Evolutionary conservation across 2,329 filamentous ascomycete species (phyloP).

Genomic region (Hypomyces rosellus): DNA sequence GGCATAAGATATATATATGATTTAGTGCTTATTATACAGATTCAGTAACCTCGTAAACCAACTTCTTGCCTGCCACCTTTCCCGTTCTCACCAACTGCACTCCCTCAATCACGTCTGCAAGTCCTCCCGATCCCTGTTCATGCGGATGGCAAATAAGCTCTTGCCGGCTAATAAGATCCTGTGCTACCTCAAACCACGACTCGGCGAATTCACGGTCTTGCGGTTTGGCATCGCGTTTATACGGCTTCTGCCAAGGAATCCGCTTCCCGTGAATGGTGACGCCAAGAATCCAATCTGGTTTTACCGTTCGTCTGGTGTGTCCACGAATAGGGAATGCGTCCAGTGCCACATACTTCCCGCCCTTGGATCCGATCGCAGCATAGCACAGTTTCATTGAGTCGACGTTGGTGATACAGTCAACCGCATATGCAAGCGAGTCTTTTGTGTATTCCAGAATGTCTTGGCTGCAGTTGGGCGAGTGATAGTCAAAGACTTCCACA

Average conservation of each 20-base stretch:
- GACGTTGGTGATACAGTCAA: conserved; percentile 28
- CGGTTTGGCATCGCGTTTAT: background rate
- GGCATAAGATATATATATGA: too few species aligned
- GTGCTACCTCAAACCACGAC: background rate
- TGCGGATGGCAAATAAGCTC: background rate
- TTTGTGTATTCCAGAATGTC: conserved; percentile 19
- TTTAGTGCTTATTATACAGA: too few species aligned
- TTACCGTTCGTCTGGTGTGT: conserved; percentile 18
- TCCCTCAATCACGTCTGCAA: background rate
- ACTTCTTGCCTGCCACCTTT: background rate
- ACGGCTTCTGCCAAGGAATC: background rate
- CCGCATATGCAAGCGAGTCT: conserved; percentile 22
- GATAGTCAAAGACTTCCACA: conserved; percentile 37
- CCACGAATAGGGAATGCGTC: conserved; percentile 18
- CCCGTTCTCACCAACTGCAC: background rate
- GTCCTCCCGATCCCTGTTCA: background rate
- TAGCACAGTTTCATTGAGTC: conserved; percentile 30
- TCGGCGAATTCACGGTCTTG: background rate
- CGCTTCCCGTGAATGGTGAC: conserved; percentile 9
- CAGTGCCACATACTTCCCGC: conserved; percentile 15
- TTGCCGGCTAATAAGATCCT: background rate
- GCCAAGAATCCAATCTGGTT: conserved; percentile 16
- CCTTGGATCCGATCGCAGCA: conserved; percentile 25
- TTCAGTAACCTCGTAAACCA: conserved; percentile 4
- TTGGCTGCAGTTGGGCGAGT: conserved; percentile 12